Evolutionary conservation across 2,329 filamentous ascomycete genomes (phyloP).

Genomic region (Ceratocystis cacaofunesta): DNA sequence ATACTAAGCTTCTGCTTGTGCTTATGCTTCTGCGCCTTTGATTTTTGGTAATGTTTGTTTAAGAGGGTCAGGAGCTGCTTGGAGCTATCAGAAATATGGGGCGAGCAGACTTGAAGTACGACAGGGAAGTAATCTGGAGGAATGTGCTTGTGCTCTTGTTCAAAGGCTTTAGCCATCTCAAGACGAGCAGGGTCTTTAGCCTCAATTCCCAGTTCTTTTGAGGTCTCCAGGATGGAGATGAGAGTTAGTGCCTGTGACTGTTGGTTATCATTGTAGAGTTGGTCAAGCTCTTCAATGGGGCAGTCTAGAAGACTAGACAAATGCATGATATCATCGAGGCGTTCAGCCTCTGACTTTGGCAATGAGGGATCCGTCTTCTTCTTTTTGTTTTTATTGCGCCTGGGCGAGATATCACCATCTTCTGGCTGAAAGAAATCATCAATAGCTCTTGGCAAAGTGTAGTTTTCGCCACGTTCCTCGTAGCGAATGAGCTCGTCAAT

Average conservation of each 20-base stretch:
- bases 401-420: slow-evolving; percentile 23
- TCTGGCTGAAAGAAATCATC: slow-evolving; percentile 60
- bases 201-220: slow-evolving; percentile 27
- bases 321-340: slow-evolving; percentile 28
- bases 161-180: slow-evolving; percentile 24
- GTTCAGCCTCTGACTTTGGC: background rate
- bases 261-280: slow-evolving; percentile 27
- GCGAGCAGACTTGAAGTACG: slow-evolving; percentile 28
- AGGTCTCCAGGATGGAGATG: slow-evolving; percentile 30
- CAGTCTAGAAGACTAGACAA: slow-evolving; percentile 32
- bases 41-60: slow-evolving; percentile 30
- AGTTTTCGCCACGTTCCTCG: slow-evolving; percentile 33
- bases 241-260: slow-evolving; percentile 29
- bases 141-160: slow-evolving; percentile 28
- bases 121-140: slow-evolving; percentile 31
- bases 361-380: slow-evolving; percentile 23
- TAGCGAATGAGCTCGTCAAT: slow-evolving; percentile 72
- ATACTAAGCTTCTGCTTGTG: slow-evolving; percentile 23
- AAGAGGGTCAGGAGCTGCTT: slow-evolving; percentile 30
- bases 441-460: slow-evolving; percentile 49
- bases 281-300: slow-evolving; percentile 28
- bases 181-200: slow-evolving; percentile 23
- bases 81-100: slow-evolving; percentile 23
- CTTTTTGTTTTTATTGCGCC: slow-evolving; percentile 27
- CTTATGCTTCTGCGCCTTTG: slow-evolving; percentile 24